A percentile compares a stretch with the other conserved stretches of the same genome.
Conservation (phyloP, 2,329 filamentous ascomycete species). For the Penicillium occitanis region DNA sequence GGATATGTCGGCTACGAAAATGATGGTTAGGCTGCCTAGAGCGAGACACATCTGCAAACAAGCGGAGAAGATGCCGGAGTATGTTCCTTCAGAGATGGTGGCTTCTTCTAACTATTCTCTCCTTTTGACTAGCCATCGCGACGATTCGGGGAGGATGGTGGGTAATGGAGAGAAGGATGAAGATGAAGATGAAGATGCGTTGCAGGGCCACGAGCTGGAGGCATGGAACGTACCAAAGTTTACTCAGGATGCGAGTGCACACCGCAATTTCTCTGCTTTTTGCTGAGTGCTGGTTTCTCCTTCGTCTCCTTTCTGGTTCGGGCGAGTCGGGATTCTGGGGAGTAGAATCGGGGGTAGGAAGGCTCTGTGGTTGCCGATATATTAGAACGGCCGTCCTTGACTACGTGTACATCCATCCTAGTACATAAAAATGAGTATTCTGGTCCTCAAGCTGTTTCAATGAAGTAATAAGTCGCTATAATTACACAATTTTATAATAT, state of each 20-base stretch:
- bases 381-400: neutral
- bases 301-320: no score
- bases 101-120: slow-evolving; percentile 15
- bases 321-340: no score
- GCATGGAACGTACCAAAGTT: neutral
- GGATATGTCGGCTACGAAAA: neutral
- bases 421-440: neutral
- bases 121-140: neutral
- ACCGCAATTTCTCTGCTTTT: no score
- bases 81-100: slow-evolving; percentile 27
- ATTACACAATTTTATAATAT: neutral
- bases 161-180: slow-evolving; percentile 36
- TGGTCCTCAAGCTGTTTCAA: neutral
- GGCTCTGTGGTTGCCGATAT: neutral
- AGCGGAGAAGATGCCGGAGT: slow-evolving; percentile 25
- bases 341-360: neutral
- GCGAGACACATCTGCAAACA: slow-evolving; percentile 43
- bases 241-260: neutral
- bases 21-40: neutral
- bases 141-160: slow-evolving; percentile 26
- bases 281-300: no score
- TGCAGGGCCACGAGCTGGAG: slow-evolving; percentile 33
- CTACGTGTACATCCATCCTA: neutral
- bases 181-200: slow-evolving; percentile 42
- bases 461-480: neutral